A percentile compares a stretch with the other conserved stretches of the same genome.
Conservation (phyloP, 2,329 filamentous ascomycete genomes). For the Claviceps monticola region DNA sequence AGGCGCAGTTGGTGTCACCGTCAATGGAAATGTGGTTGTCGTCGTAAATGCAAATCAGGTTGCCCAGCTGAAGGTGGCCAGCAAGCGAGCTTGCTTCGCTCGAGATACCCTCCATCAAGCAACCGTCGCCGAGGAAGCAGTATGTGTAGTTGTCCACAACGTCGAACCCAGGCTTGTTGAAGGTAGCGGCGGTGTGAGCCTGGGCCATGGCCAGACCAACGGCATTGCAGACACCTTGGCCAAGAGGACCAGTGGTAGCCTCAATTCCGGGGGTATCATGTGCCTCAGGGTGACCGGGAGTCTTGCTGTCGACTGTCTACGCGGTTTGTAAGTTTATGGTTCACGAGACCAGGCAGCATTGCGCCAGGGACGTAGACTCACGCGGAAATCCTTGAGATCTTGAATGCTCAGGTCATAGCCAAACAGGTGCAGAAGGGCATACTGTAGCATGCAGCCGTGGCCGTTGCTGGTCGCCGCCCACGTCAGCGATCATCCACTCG, state of each 20-base stretch:
- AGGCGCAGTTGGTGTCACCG: conserved; percentile 87
- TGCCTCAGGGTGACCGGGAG: conserved; percentile 89
- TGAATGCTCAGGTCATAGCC: conserved; percentile 79
- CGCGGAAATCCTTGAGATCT: conserved; percentile 92
- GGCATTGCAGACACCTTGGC: conserved; percentile 93
- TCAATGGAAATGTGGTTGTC: conserved; percentile 97
- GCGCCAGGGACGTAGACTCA: conserved; percentile 34
- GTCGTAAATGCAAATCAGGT: conserved; percentile 93
- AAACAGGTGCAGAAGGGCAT: conserved; percentile 93
- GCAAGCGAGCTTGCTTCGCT: conserved; percentile 83
- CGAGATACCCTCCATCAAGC: conserved; percentile 96
- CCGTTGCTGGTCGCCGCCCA: conserved; percentile 55
- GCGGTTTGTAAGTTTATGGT: neutral
- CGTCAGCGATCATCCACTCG: neutral
- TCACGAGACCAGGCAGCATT: neutral
- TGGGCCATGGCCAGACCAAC: conserved; percentile 96
- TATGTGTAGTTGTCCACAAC: conserved; percentile 96
- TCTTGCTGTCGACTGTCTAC: conserved; percentile 53
- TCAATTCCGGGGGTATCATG: conserved; percentile 95
- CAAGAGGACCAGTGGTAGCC: conserved; percentile 94
- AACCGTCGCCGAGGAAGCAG: conserved; percentile 92
- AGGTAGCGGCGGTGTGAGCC: conserved; percentile 75
- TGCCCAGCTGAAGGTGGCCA: conserved; percentile 93
- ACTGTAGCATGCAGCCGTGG: conserved; percentile 98
- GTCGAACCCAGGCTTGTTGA: conserved; percentile 93